These are phyloP conservation scores for Hsuehochloa calcarea DNA, from an alignment of 176 grass and related monocot species.

Conservation along the genomic window DNA sequence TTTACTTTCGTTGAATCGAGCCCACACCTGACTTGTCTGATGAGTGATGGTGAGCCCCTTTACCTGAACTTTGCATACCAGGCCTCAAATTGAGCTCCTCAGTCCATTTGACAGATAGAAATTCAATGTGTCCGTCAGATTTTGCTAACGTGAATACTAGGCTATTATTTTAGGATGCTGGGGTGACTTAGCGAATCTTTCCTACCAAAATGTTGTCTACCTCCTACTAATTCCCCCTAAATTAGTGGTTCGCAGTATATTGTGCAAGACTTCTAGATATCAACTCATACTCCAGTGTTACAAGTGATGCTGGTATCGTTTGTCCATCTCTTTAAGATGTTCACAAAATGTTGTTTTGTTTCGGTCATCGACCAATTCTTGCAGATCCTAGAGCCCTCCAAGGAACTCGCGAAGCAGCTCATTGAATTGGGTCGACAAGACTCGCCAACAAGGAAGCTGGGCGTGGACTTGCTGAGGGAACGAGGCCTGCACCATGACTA, in stretches of 20 bases:
- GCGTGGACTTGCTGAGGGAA: constrained; percentile 83
- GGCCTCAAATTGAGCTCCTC: not conserved
- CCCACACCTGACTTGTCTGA: not conserved
- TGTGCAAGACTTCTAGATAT: not conserved
- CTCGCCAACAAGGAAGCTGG: constrained; percentile 58
- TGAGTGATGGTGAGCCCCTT: not conserved
- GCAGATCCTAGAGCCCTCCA: constrained; percentile 93
- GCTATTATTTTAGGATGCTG: not conserved
- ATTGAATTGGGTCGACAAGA: constrained; percentile 64
- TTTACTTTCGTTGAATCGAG: not conserved
- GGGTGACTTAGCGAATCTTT: not conserved
- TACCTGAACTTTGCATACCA: not conserved
- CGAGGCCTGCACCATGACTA: constrained; percentile 82
- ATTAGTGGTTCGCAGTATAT: not conserved
- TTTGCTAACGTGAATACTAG: not conserved
- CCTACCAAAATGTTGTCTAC: not conserved
- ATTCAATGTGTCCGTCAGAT: not conserved
- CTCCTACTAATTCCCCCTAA: not conserved
- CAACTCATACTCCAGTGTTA: not conserved
- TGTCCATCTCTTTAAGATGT: not conserved
- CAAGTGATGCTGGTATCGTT: not conserved
- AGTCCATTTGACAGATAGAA: not conserved
- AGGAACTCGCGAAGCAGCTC: constrained; percentile 87
- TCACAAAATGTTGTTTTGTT: not conserved
- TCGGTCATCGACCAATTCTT: not conserved